phyloP scores from a whole-genome alignment of 441 rosid species.

The Erodium chrysanthum region DNA sequence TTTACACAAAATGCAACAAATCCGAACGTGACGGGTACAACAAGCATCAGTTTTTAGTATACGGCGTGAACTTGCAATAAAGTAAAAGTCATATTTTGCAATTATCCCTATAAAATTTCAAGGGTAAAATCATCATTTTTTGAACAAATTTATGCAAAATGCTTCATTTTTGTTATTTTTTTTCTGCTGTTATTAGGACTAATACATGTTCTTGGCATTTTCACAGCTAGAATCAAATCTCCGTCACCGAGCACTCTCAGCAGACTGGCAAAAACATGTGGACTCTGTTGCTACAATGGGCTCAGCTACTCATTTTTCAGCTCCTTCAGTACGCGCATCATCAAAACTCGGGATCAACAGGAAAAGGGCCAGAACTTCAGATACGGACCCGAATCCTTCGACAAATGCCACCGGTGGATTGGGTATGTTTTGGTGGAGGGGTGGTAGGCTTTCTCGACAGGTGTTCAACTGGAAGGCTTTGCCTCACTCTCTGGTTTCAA shows the following conservation, averaged over 20 bases:
- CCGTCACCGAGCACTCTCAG: slow-evolving; percentile 60
- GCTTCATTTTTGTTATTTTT: neutral
- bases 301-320: slow-evolving; percentile 63
- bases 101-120: too few relatives aligned
- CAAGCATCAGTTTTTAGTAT: too few relatives aligned
- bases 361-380: slow-evolving; percentile 43
- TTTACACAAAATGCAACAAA: too few relatives aligned
- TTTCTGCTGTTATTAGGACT: slow-evolving; percentile 4
- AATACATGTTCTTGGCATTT: slow-evolving; percentile 22
- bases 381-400: slow-evolving; percentile 42
- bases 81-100: too few relatives aligned
- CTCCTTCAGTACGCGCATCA: slow-evolving; percentile 42
- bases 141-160: too few relatives aligned
- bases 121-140: too few relatives aligned
- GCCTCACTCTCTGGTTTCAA: slow-evolving; percentile 53
- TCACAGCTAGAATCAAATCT: slow-evolving; percentile 74
- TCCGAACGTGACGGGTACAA: too few relatives aligned
- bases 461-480: slow-evolving; percentile 79
- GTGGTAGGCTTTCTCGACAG: slow-evolving; percentile 68
- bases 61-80: too few relatives aligned
- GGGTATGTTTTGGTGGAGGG: slow-evolving; percentile 87
- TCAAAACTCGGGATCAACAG: slow-evolving; percentile 55
- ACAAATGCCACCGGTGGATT: slow-evolving; percentile 51
- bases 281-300: slow-evolving; percentile 58
- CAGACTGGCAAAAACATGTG: slow-evolving; percentile 70